Base-by-base conservation (phyloP, 225 moss, liverwort and hornwort species). In the Sphagnum tenellum region DNA sequence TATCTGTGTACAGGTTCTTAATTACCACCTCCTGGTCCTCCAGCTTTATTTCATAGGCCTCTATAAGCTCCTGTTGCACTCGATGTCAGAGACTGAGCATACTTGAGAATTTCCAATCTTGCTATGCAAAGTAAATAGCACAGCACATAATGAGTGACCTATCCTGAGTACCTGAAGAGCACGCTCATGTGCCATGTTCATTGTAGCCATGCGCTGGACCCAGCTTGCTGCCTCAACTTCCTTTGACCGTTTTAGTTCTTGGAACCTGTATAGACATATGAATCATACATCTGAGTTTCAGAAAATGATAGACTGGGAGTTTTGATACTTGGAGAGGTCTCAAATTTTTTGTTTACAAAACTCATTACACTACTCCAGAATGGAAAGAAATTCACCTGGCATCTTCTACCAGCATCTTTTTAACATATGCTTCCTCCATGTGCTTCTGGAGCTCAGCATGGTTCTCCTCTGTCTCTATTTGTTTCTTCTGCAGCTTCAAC, bases 391-490 rank as follows among this genome's bases (percentile, higher is more conserved):
- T 45, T 7, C 68, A 88, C 92, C 92, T 93, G 72, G 85, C 75
- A 67, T 86, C 81, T 71, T 89, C 92, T 49, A 89, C 72, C 64
- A 89, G 64, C 75, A 88, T 88, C 66, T 88, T 89, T 14, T 78
- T 89, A 49, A 78, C 69, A 51, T 88, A 93, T 46, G 82, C 83
- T 60, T 86, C 88, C 70, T 93, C 88, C 87, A 93, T 86, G 64
- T 93, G 86, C 58, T 73, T 74, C 8, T 88, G 69, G 54, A 78
- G 72, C 46, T 77, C 71, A 51, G 69, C 72, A 67, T 89, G 88
- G 57, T 81, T 83, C 5, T 71, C 66, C 64, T 88, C 83, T 50
- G 77, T 64, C 46, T 84, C 74, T 61, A 76, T 79, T 1, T 69
- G 78, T 70, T 86, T 86, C 12, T 72, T 78, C 62, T 89, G 89